Percentiles rank a stretch among this genome's conserved stretches.
Conservation (phyloP, 2,329 filamentous ascomycete species). For the Ophiostoma tasmaniense region DNA sequence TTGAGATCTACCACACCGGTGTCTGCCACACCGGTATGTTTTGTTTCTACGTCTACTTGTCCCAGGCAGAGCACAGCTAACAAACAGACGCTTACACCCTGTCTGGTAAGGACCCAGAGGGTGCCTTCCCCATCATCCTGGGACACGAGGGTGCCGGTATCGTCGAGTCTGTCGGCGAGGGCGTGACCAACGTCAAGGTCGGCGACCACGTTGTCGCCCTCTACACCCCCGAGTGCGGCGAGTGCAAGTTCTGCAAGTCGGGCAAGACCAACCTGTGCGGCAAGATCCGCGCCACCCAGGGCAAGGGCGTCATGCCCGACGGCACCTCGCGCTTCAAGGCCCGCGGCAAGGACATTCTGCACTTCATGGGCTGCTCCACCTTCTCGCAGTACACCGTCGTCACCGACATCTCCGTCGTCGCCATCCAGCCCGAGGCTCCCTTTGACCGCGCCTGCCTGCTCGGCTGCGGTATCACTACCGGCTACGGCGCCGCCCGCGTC, state of each 20-base stretch:
- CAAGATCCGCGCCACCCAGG: constrained; percentile 96
- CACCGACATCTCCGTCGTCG: constrained; percentile 90
- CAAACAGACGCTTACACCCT: constrained; percentile 75
- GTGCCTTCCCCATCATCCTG: constrained; percentile 79
- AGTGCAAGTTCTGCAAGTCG: constrained; percentile 99
- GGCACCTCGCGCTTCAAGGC: constrained; percentile 89
- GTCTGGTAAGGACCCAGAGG: constrained; percentile 94
- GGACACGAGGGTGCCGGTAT: constrained; percentile 88
- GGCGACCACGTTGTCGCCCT: constrained; percentile 85
- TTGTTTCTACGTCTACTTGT: too few relatives aligned
- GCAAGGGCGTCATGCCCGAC: constrained; percentile 93
- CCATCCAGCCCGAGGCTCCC: constrained; percentile 79
- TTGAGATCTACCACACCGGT: constrained; percentile 94
- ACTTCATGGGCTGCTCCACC: constrained; percentile 99
- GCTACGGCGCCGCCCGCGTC: constrained; percentile 90
- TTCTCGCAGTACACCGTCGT: constrained; percentile 99
- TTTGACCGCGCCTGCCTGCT: constrained; percentile 96
- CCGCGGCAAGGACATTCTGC: constrained; percentile 89
- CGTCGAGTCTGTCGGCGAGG: constrained; percentile 85
- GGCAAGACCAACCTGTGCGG: constrained; percentile 99
- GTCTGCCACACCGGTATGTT: constrained; percentile 87
- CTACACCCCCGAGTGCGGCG: constrained; percentile 90
- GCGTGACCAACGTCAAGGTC: constrained; percentile 84
- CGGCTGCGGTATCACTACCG: constrained; percentile 96
- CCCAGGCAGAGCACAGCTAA: background rate